Evolutionary conservation across 2,329 filamentous ascomycete genomes (phyloP), one percentile per base, ranked within the genome.

Genomic region (Alternaria rosae): DNA sequence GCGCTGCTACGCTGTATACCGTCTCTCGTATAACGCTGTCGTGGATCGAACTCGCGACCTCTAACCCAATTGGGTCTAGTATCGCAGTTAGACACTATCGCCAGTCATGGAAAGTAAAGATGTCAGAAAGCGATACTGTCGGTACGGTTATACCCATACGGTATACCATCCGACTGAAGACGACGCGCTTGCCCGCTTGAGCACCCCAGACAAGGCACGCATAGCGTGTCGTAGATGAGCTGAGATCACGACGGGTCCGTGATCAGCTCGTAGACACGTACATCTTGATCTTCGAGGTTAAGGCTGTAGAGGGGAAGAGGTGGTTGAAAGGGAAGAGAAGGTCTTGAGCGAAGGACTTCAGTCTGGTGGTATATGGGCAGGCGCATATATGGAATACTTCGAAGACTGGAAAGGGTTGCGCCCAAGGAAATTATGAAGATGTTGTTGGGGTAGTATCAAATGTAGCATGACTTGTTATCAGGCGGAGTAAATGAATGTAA

Each of bases 401-500:
- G n/a, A 5, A 17, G 35, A 38, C 35, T 38, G 10, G 2, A 38
- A 17, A 38, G 4, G 35, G 35, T 1, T 38, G 35, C 8, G n/a
- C n/a, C 35, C 35, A 6, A 9, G 32, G 11, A 38, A 11, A 6
- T 15, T 38, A 38, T 1, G 15, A 38, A 5, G 35, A 2, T 38
- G 3, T 38, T 9, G 35, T 38, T n/a, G 5, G 3, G 10, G 0
- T 32, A 15, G 30, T 1, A 32, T 15, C 6, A 32, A 32, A 15
- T 0, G 15, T 32, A 1, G 1, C 2, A 0, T 32, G 13, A 6
- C 7, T 15, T 32, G 30, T 13, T 3, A n/a, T 32, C 30, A 32
- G 13, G 30, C 30, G 13, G 15, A 15, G 6, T n/a, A n/a, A n/a
- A 32, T 32, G 7, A 13, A 35, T 35, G 7, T 51, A 5, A 23